Percentiles rank a stretch among this genome's conserved stretches.
Evolutionary conservation across 164 flowering plant genomes (phyloP).

Genomic region (Magnolia changhungtana): DNA sequence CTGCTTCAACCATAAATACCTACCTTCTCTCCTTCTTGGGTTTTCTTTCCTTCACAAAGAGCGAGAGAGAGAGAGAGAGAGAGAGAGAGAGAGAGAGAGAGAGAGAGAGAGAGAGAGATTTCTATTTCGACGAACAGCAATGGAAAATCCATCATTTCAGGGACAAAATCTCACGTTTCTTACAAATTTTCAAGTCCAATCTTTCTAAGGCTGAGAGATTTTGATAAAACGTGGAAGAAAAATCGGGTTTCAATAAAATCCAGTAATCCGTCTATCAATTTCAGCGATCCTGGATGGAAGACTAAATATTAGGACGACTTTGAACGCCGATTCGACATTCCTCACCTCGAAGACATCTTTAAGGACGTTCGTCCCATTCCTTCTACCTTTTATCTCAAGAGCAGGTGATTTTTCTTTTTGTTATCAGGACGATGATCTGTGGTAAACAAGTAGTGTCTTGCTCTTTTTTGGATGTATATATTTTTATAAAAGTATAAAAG

Average conservation of each 20-base stretch:
- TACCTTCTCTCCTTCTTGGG: too few relatives aligned
- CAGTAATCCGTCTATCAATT: slow-evolving; percentile 27
- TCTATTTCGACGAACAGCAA: slow-evolving; percentile 34
- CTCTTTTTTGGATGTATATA: too few relatives aligned
- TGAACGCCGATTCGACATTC: slow-evolving; percentile 57
- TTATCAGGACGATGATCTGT: too few relatives aligned
- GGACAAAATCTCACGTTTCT: slow-evolving; percentile 5
- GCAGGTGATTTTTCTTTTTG: slow-evolving; percentile 27
- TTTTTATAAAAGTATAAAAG: too few relatives aligned
- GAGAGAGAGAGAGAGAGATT: too few relatives aligned
- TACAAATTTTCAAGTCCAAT: not conserved
- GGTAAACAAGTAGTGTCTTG: too few relatives aligned
- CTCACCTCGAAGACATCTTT: slow-evolving; percentile 67
- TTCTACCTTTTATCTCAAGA: slow-evolving; percentile 78
- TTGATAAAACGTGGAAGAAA: not conserved
- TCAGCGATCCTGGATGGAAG: slow-evolving; percentile 57
- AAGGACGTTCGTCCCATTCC: slow-evolving; percentile 51
- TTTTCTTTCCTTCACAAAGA: too few relatives aligned
- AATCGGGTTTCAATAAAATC: slow-evolving; percentile 17
- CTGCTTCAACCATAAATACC: too few relatives aligned
- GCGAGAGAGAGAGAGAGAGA: too few relatives aligned
- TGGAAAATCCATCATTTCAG: slow-evolving; percentile 16
- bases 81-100: too few relatives aligned
- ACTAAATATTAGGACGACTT: slow-evolving; percentile 59
- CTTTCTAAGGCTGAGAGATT: slow-evolving; percentile 5